phyloP scores from a whole-genome alignment of 2,329 filamentous ascomycete species.

The Calonectria pauciramosa region DNA sequence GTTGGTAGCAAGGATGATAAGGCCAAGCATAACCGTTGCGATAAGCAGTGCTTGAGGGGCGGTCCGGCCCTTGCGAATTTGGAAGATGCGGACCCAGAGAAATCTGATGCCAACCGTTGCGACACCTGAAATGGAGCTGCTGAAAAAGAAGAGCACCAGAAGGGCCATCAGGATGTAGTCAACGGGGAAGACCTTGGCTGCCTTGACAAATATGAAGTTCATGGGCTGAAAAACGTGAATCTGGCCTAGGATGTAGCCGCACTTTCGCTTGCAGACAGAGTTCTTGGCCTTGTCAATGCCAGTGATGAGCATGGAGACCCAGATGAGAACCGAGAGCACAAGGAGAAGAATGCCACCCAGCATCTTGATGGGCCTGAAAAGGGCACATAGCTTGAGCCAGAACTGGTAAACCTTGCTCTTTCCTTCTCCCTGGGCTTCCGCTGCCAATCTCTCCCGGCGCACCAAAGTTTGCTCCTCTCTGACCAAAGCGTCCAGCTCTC shows the following conservation, averaged over 20 bases:
- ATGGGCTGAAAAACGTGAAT: conserved; percentile 96
- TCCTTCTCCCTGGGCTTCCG: conserved; percentile 85
- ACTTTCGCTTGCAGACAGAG: conserved; percentile 89
- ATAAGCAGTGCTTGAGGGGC: conserved; percentile 92
- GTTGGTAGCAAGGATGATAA: conserved; percentile 92
- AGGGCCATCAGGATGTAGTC: conserved; percentile 93
- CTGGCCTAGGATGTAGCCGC: conserved; percentile 89
- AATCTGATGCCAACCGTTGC: conserved; percentile 93
- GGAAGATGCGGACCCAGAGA: conserved; percentile 94
- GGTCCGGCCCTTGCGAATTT: conserved; percentile 89
- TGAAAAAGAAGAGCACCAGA: conserved; percentile 89
- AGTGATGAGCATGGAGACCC: conserved; percentile 93
- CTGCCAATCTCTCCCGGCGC: conserved; percentile 87
- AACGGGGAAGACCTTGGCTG: conserved; percentile 87
- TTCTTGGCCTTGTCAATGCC: conserved; percentile 97
- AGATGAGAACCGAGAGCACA: conserved; percentile 80
- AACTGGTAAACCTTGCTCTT: conserved; percentile 78
- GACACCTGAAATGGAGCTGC: conserved; percentile 87
- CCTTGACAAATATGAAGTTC: conserved; percentile 85
- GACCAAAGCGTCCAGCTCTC: conserved; percentile 88
- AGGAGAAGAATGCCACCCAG: conserved; percentile 86
- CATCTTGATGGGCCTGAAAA: conserved; percentile 91
- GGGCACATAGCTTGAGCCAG: conserved; percentile 85
- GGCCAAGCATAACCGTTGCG: conserved; percentile 89
- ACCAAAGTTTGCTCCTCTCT: conserved; percentile 94